Conservation (phyloP, 1,139 yeast genomes). For the Eremothecium coryli region DNA sequence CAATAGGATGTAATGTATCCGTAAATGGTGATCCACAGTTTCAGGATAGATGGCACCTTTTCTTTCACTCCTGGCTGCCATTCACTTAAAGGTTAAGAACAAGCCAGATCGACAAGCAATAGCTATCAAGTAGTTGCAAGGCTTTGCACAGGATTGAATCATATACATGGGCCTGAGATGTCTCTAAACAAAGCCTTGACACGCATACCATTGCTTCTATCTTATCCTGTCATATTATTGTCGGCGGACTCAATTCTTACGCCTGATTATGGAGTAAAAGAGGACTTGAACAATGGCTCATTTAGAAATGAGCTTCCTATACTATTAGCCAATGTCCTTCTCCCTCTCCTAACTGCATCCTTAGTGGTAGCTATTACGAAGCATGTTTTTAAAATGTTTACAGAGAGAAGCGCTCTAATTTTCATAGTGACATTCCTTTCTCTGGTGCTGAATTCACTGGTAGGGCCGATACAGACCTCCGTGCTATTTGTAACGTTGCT, state of each 20-base stretch:
- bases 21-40: too few species aligned
- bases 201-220: constrained; percentile 31
- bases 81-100: too few species aligned
- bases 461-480: constrained; percentile 25
- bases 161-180: background rate
- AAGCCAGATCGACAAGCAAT: too few species aligned
- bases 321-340: constrained; percentile 13
- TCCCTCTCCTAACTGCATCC: constrained; percentile 27
- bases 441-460: constrained; percentile 16
- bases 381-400: constrained; percentile 10
- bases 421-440: constrained; percentile 14
- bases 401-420: constrained; percentile 8
- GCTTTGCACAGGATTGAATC: too few species aligned
- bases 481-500: constrained; percentile 17
- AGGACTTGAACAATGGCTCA: constrained; percentile 8
- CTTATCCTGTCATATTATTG: constrained; percentile 32
- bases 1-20: too few species aligned
- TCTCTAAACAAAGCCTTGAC: constrained; percentile 11
- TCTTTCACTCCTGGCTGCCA: too few species aligned
- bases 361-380: constrained; percentile 10
- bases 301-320: constrained; percentile 9
- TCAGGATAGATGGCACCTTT: too few species aligned
- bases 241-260: constrained; percentile 28
- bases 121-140: too few species aligned
- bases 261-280: constrained; percentile 7